phyloP scores from a whole-genome alignment of 2,329 filamentous ascomycete species.

The Aspergillus terreus region DNA sequence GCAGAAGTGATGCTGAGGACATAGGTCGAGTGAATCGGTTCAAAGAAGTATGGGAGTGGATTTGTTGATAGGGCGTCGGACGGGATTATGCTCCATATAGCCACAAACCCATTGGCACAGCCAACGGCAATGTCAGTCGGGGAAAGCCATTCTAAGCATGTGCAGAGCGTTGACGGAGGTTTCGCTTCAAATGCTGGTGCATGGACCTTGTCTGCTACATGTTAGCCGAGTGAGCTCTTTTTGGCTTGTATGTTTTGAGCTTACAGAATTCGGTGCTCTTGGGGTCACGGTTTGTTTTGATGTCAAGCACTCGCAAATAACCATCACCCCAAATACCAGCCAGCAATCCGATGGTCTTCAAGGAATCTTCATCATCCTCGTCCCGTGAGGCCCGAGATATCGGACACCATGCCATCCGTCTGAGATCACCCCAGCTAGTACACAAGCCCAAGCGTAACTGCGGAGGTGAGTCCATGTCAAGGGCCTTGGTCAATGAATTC shows the following conservation, averaged over 20 bases:
- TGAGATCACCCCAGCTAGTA: conserved; percentile 55
- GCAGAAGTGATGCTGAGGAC: conserved; percentile 42
- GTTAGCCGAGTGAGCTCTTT: not conserved
- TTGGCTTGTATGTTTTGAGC: conserved; percentile 1
- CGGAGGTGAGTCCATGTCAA: conserved; percentile 45
- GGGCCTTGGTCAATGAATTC: conserved; percentile 27
- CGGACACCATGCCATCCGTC: conserved; percentile 56
- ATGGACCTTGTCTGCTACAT: conserved; percentile 38
- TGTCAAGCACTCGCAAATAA: conserved; percentile 50
- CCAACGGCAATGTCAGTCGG: conserved; percentile 52
- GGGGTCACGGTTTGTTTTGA: conserved; percentile 34
- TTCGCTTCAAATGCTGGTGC: conserved; percentile 49
- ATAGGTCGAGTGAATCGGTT: conserved; percentile 35
- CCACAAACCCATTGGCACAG: conserved; percentile 55
- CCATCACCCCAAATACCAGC: conserved; percentile 60
- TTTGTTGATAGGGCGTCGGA: conserved; percentile 11
- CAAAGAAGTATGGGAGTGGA: conserved; percentile 33
- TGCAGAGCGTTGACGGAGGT: conserved; percentile 52
- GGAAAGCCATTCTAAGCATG: conserved; percentile 56
- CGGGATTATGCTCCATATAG: conserved; percentile 48
- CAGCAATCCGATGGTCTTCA: conserved; percentile 48
- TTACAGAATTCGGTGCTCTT: conserved; percentile 31
- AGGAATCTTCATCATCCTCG: conserved; percentile 26
- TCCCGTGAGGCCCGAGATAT: conserved; percentile 32
- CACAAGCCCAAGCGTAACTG: conserved; percentile 51